Evolutionary conservation across 169 alveolate species (phyloP).

Genomic region (Plasmodium knowlesi): DNA sequence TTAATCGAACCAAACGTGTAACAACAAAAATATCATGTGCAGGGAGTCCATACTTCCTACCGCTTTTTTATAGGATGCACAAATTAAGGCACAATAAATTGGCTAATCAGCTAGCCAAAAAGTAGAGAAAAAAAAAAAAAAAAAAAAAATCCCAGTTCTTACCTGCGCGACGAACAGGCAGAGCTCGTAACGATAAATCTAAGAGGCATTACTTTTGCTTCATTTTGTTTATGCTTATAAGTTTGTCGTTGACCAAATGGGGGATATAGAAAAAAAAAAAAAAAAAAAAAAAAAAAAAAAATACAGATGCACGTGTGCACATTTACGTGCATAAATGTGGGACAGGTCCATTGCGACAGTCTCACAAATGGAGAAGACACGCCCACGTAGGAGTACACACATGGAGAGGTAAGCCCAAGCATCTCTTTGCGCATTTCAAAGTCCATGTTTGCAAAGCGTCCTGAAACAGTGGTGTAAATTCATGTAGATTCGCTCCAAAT

Average conservation of each 20-base stretch:
- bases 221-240: not conserved
- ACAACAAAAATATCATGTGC: not conserved
- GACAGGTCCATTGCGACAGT: not conserved
- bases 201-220: not conserved
- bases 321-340: not conserved
- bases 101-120: not conserved
- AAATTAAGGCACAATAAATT: not conserved
- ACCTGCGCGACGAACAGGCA: not conserved
- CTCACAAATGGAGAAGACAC: not conserved
- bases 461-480: not conserved
- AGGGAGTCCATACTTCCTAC: not conserved
- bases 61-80: not conserved
- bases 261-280: not conserved
- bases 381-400: not conserved
- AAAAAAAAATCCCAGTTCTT: not conserved
- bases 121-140: not conserved
- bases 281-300: not conserved
- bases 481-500: not conserved
- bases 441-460: not conserved
- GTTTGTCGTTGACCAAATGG: not conserved
- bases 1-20: not conserved
- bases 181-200: not conserved
- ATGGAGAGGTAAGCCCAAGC: not conserved
- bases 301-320: not conserved
- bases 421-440: not conserved